Evolutionary conservation across 352 stramenopile genomes (phyloP).

Genomic region (Pythium brachiatum): DNA sequence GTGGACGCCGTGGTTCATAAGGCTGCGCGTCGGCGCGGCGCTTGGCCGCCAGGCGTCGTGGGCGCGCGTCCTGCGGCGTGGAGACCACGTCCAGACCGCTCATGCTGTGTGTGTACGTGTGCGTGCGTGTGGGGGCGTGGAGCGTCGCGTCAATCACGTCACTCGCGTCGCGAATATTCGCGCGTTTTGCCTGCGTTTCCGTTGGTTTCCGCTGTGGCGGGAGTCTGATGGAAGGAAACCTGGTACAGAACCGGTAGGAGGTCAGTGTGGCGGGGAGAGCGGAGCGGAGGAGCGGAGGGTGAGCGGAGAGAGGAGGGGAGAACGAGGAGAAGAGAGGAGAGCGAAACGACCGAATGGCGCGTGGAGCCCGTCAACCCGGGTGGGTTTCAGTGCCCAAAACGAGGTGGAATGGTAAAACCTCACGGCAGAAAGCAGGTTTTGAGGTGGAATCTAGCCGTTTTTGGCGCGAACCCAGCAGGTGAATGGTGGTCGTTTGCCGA

Average conservation of each 20-base stretch:
- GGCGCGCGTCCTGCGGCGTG: not conserved
- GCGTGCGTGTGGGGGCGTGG: not conserved
- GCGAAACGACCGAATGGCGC: constrained; percentile 10
- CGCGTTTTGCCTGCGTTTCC: constrained; percentile 7
- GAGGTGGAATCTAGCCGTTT: constrained; percentile 13
- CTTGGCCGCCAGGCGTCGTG: constrained; percentile 6
- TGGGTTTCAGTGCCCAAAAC: constrained; percentile 7
- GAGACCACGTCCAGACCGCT: constrained; percentile 20
- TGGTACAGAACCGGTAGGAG: constrained; percentile 27
- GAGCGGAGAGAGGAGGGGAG: constrained; percentile 7
- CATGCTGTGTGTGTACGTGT: constrained; percentile 12
- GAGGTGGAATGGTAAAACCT: constrained; percentile 21
- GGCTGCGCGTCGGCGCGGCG: constrained; percentile 20
- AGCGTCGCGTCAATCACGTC: constrained; percentile 6
- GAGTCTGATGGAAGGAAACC: constrained; percentile 11
- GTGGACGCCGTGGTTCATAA: constrained; percentile 23
- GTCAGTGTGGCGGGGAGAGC: constrained; percentile 19
- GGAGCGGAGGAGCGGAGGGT: not conserved
- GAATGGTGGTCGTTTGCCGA: constrained; percentile 22
- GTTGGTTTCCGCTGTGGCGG: constrained; percentile 1
- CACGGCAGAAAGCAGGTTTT: not conserved
- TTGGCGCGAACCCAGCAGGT: constrained; percentile 25
- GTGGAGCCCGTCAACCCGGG: constrained; percentile 12
- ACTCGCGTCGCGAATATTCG: not conserved
- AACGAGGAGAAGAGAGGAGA: not conserved